Evolutionary conservation across 768 basidiomycete genomes (phyloP).

Genomic region (Psilocybe cubensis): DNA sequence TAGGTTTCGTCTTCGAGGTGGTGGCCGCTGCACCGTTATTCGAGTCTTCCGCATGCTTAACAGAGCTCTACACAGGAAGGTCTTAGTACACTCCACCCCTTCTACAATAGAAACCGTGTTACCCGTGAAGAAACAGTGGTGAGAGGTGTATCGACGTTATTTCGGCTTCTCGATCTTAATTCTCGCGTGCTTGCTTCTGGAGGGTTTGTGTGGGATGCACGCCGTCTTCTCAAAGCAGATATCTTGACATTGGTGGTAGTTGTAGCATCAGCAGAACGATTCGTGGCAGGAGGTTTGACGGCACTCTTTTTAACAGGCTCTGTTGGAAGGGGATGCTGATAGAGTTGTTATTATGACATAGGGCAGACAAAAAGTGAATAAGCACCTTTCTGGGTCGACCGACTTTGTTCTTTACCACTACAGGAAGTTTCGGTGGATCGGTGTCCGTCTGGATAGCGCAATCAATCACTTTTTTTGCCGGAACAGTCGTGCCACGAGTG

Average conservation of each 20-base stretch:
- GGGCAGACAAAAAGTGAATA: background rate
- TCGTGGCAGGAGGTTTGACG: conserved; percentile 14
- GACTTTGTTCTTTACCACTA: conserved; percentile 24
- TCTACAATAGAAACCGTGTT: conserved; percentile 3
- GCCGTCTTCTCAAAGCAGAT: conserved; percentile 43
- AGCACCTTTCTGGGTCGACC: conserved; percentile 28
- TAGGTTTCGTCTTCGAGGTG: conserved; percentile 24
- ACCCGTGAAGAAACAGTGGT: conserved; percentile 46
- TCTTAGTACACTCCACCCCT: background rate
- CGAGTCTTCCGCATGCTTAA: conserved; percentile 29
- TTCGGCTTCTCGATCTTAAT: conserved; percentile 48
- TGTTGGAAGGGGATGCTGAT: conserved; percentile 15
- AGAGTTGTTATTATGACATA: background rate
- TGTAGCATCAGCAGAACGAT: conserved; percentile 25
- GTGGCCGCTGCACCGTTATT: conserved; percentile 20
- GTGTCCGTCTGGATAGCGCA: conserved; percentile 33
- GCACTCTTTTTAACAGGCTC: conserved; percentile 13
- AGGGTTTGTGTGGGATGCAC: conserved; percentile 27
- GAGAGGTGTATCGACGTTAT: conserved; percentile 38
- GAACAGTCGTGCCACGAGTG: conserved; percentile 1
- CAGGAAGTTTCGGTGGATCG: conserved; percentile 19
- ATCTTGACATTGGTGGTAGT: conserved; percentile 36
- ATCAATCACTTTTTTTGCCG: conserved; percentile 25
- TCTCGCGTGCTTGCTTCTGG: conserved; percentile 44
- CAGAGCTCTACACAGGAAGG: conserved; percentile 21